Base-by-base conservation (phyloP, 257 asterid species). In the Lavandula angustifolia region DNA sequence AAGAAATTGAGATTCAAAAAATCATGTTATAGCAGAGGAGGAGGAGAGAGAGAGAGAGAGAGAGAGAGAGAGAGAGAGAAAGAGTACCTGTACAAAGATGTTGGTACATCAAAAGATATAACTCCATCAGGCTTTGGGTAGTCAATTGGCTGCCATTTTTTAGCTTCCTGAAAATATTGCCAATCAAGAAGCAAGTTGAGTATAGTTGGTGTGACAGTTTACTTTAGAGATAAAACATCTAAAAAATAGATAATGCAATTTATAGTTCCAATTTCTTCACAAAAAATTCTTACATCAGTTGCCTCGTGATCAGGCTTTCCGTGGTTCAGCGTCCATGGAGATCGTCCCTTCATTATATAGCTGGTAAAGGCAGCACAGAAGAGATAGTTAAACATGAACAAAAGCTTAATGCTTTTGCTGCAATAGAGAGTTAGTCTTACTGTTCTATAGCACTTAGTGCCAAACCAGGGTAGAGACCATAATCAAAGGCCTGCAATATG, bases 281-380 rank as follows among this genome's bases (percentile, higher is more conserved):
- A 29, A 42, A 54, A 64, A 66, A 27, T 53, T 53, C 91, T 78
- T 78, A 89, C 99, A 62, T 80, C 80, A 51, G 89, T 87, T 67
- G 97, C 86, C 76, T 80, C 88, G 43, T 92, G 95, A 73, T 92
- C 97, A 37, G 97, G 96, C 75, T 80, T 85, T 60, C 97, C 99
- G 81, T 92, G 99, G 79, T 77, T 87, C 80, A 92, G 78, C 0
- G 96, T 92, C 96, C 89, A 86, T 9, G 95, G 97, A 71, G 91
- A 90, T 80, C 81, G 81, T 64, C 97, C 99, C 77, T 71, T 85
- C 88, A 84, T 75, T 72, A 92, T 41, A 70, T 92, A 92, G 77
- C 97, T 92, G 81, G 61, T 60, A 69, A 67, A 71, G 56, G 64
- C 66, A 74, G 52, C 65, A 41, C 52, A 57, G 31, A 70, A 40